phyloP scores from a whole-genome alignment of 2,329 filamentous ascomycete species.

The Trichoderma endophyticum region DNA sequence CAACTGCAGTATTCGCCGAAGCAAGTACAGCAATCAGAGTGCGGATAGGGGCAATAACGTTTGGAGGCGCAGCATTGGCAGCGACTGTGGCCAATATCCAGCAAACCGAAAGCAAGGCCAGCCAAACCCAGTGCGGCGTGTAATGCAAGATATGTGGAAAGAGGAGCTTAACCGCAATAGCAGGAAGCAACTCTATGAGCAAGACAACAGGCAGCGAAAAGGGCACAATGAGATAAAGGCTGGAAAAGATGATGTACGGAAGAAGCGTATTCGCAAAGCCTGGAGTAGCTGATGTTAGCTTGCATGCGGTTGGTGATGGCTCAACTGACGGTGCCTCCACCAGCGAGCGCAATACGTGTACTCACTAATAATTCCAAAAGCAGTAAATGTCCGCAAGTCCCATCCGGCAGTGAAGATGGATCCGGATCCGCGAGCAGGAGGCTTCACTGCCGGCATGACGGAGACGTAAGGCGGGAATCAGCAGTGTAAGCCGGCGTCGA shows the following conservation, averaged over 20 bases:
- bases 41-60: slow-evolving; percentile 32
- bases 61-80: slow-evolving; percentile 25
- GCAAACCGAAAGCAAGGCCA: slow-evolving; percentile 26
- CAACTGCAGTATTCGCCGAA: slow-evolving; percentile 29
- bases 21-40: slow-evolving; percentile 31
- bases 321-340: not conserved
- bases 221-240: slow-evolving; percentile 5
- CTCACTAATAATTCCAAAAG: slow-evolving; percentile 6
- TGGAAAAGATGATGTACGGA: slow-evolving; percentile 4
- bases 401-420: not conserved
- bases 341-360: not conserved
- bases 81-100: slow-evolving; percentile 24
- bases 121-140: slow-evolving; percentile 30
- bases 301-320: not conserved
- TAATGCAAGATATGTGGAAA: slow-evolving; percentile 30
- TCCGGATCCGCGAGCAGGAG: not conserved
- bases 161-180: slow-evolving; percentile 29
- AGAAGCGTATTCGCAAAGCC: slow-evolving; percentile 2
- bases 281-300: not conserved
- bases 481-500: not conserved
- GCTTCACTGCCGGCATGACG: not conserved
- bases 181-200: slow-evolving; percentile 25
- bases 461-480: not conserved
- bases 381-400: not conserved
- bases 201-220: not conserved